A percentile compares a stretch with the other conserved stretches of the same genome.
Conservation (phyloP, 2,329 filamentous ascomycete genomes). For the Neopestalotiopsis sp. region DNA sequence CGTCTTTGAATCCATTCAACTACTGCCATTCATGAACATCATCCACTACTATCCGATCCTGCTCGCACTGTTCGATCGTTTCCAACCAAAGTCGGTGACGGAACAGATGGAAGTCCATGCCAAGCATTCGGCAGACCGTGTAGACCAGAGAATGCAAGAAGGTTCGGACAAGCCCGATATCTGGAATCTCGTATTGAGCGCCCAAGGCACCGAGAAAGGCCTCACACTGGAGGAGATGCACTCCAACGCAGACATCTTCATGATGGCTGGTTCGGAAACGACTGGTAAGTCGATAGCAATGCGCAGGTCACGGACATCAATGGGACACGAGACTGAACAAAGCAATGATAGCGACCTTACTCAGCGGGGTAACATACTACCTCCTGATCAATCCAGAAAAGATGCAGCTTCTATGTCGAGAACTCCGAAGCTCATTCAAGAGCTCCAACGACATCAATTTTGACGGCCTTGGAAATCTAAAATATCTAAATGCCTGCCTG, state of each 20-base stretch:
- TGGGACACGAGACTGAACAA: not conserved
- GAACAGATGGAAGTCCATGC: slow-evolving; percentile 24
- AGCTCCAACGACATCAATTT: slow-evolving; percentile 33
- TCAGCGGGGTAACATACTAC: slow-evolving; percentile 32
- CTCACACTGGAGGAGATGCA: slow-evolving; percentile 26
- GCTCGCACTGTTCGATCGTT: slow-evolving; percentile 23
- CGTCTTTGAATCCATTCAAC: slow-evolving; percentile 30
- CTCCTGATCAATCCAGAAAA: slow-evolving; percentile 31
- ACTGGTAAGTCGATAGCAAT: slow-evolving; percentile 17
- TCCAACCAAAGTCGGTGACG: slow-evolving; percentile 28
- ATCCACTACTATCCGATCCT: slow-evolving; percentile 28
- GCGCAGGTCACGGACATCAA: slow-evolving; percentile 21
- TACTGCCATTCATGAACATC: slow-evolving; percentile 25
- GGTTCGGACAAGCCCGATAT: slow-evolving; percentile 29
- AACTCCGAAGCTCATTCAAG: slow-evolving; percentile 32
- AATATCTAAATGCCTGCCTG: slow-evolving; percentile 35
- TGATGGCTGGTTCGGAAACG: slow-evolving; percentile 23
- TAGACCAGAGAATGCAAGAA: slow-evolving; percentile 30
- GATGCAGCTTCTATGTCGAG: slow-evolving; percentile 28
- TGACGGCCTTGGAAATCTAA: slow-evolving; percentile 26
- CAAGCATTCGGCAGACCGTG: slow-evolving; percentile 30
- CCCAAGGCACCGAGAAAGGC: slow-evolving; percentile 22
- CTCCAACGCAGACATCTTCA: slow-evolving; percentile 22
- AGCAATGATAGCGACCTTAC: slow-evolving; percentile 40
- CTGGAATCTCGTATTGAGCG: slow-evolving; percentile 28